phyloP scores from a whole-genome alignment of 352 stramenopile genomes.

The Hyaloperonospora brassicae region DNA sequence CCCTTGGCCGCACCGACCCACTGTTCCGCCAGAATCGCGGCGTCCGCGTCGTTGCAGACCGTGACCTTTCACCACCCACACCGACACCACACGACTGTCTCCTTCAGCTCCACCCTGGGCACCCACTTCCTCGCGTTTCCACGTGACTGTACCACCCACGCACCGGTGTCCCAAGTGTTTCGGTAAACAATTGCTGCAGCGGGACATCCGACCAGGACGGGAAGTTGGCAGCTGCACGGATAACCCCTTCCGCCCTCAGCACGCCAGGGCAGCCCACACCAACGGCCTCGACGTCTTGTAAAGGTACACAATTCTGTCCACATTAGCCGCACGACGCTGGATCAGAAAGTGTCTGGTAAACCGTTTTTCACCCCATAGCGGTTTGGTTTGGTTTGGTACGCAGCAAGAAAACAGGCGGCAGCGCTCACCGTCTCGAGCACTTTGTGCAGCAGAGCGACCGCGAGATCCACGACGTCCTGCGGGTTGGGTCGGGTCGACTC shows the following conservation, averaged over 20 bases:
- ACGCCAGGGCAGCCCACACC: slow-evolving; percentile 63
- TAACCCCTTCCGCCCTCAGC: slow-evolving; percentile 36
- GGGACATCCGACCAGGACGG: slow-evolving; percentile 54
- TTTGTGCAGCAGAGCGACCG: slow-evolving; percentile 31
- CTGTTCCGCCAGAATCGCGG: slow-evolving; percentile 70
- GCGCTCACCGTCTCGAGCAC: slow-evolving; percentile 35
- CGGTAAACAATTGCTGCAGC: slow-evolving; percentile 44
- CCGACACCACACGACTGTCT: slow-evolving; percentile 4
- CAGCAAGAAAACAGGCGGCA: background rate
- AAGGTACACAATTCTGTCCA: slow-evolving; percentile 20
- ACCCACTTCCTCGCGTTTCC: background rate
- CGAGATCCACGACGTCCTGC: slow-evolving; percentile 45
- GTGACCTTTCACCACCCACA: slow-evolving; percentile 19
- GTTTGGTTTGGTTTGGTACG: too few species aligned
- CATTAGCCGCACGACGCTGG: background rate
- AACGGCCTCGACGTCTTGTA: slow-evolving; percentile 37
- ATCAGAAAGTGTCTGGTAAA: background rate
- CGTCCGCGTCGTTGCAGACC: slow-evolving; percentile 75
- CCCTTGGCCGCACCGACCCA: slow-evolving; percentile 66
- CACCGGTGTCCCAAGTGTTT: slow-evolving; percentile 29
- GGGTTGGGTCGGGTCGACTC: slow-evolving; percentile 32
- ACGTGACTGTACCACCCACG: background rate
- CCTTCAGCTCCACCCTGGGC: background rate
- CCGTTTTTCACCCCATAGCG: background rate
- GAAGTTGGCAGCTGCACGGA: slow-evolving; percentile 67